These are phyloP conservation scores for Alternaria metachromatica DNA, from an alignment of 2,329 filamentous ascomycete genomes.

Conservation along the genomic window DNA sequence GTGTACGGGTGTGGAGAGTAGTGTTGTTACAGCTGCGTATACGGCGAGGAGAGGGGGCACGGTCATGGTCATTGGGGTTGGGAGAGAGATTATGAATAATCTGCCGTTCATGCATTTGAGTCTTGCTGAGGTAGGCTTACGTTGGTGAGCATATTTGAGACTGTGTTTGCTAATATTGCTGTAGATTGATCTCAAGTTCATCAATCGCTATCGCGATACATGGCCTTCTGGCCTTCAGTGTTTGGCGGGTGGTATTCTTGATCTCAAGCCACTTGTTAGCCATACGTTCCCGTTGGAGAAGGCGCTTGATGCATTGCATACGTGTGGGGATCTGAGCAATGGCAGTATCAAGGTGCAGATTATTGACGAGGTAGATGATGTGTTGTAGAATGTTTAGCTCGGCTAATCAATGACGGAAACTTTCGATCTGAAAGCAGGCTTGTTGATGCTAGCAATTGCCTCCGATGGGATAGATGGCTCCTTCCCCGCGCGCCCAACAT, in stretches of 20 bases:
- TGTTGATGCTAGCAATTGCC: neutral
- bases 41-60: slow-evolving; percentile 64
- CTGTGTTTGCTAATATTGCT: neutral
- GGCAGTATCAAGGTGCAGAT: slow-evolving; percentile 68
- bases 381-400: slow-evolving; percentile 17
- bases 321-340: slow-evolving; percentile 59
- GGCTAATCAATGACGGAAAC: neutral
- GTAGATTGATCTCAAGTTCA: slow-evolving; percentile 72
- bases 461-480: neutral
- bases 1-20: slow-evolving; percentile 71
- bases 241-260: slow-evolving; percentile 64
- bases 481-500: neutral
- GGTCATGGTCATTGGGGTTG: slow-evolving; percentile 70
- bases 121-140: slow-evolving; percentile 59
- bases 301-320: slow-evolving; percentile 64
- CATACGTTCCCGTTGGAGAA: slow-evolving; percentile 69
- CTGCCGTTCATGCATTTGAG: slow-evolving; percentile 71
- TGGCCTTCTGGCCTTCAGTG: slow-evolving; percentile 71
- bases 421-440: neutral
- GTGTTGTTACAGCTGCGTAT: slow-evolving; percentile 65
- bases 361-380: slow-evolving; percentile 53
- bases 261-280: slow-evolving; percentile 68
- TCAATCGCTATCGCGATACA: slow-evolving; percentile 73
- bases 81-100: slow-evolving; percentile 67
- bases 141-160: fast-evolving